These are phyloP conservation scores for Mrakia hoshinonis DNA, from an alignment of 768 basidiomycete species.

Conservation along the genomic window DNA sequence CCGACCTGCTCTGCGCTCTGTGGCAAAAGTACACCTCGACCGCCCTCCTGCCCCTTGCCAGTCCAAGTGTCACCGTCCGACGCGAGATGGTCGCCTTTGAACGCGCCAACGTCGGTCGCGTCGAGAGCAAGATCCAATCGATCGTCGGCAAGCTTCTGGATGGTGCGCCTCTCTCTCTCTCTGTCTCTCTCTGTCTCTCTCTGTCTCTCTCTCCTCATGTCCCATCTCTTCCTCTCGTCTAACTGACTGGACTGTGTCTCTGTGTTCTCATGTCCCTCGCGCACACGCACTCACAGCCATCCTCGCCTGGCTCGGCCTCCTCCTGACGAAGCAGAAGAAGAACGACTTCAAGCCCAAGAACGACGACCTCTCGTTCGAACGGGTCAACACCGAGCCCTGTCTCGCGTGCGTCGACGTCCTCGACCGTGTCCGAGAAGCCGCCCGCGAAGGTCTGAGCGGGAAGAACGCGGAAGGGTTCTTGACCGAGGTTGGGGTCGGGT, in stretches of 20 bases:
- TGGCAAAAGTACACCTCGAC: conserved; percentile 95
- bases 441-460: conserved; percentile 69
- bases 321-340: conserved; percentile 85
- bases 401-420: conserved; percentile 72
- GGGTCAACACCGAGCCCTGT: conserved; percentile 92
- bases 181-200: not conserved
- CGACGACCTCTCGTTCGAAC: conserved; percentile 87
- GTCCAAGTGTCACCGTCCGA: conserved; percentile 65
- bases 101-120: conserved; percentile 70
- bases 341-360: conserved; percentile 95
- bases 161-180: conserved; percentile 46
- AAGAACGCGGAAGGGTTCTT: conserved; percentile 89
- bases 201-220: too few relatives aligned
- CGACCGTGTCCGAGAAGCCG: conserved; percentile 68
- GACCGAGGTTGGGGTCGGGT: conserved; percentile 85
- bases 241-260: not conserved
- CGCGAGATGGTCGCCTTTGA: conserved; percentile 91
- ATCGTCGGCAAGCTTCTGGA: conserved; percentile 75
- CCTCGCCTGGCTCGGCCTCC: conserved; percentile 61
- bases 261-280: not conserved
- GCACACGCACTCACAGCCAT: too few relatives aligned
- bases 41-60: conserved; percentile 77
- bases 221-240: not conserved
- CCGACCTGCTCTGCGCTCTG: conserved; percentile 84
- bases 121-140: conserved; percentile 73